Evolutionary conservation across 139 green algal genomes (phyloP), one percentile per base, ranked within the genome.

Genomic region (Tetradesmus lagerheimii): DNA sequence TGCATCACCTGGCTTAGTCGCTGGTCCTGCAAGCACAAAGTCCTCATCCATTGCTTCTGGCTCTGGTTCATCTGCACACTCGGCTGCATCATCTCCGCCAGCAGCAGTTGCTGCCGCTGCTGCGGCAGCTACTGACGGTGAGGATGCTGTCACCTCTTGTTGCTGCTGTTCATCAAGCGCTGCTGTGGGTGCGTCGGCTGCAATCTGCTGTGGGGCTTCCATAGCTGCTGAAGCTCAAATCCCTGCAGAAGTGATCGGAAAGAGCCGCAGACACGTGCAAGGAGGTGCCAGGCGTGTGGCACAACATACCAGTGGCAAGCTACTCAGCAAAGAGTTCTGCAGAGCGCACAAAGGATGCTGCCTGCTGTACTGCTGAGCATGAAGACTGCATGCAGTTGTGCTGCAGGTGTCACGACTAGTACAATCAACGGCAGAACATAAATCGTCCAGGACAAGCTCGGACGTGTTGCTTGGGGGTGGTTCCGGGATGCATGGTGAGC

Each of bases 21-120:
- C 27, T 27, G 80, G 34, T 74, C 27, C 41, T 66, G 39, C 41
- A 39, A 66, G 41, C 37, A 23, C 45, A 41, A 45, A 43, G 34
- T 86, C 80, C 23, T 86, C 80, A 31, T 86, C 80, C 80, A 86
- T 86, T 29, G 45, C 80, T 74, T 47, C 80, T 75, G 80, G 80
- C 80, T 86, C 80, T 75, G 47, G 39, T n/a, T n/a, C n/a, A n/a
- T n/a, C n/a, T n/a, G n/a, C n/a, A n/a, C n/a, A n/a, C 38, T 45
- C 45, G 20, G 31, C 29, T 86, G 80, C 80, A 31, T 71, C 57
- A 71, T 71, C 57, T 11, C 57, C 31, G 11, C 4, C 57, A 71
- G 57, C 57, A 71, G 57, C 23, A 31, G 57, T 23, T 18, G 2
- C 57, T 31, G 57, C 57, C 3, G 20, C 57, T 71, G 57, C 57